Conservation (phyloP, 169 alveolate species). For the Eimeria necatrix region DNA sequence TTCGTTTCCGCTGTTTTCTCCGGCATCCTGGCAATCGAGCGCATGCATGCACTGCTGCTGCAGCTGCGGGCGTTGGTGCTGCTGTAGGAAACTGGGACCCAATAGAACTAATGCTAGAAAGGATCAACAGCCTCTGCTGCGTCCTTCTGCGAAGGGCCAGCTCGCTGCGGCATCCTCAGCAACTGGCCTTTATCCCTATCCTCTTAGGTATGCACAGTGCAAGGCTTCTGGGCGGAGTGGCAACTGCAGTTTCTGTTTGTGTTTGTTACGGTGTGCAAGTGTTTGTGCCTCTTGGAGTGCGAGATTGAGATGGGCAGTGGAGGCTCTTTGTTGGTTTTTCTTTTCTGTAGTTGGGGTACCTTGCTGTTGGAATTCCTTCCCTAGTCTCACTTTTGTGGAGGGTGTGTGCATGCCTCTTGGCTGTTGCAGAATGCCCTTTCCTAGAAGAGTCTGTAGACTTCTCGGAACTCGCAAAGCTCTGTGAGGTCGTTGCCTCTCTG, state of each 20-base stretch:
- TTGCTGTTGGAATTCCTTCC: no score
- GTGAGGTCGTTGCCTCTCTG: slow-evolving; percentile 29
- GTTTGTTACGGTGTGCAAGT: no score
- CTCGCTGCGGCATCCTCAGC: slow-evolving; percentile 37
- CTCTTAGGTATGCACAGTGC: slow-evolving; percentile 21
- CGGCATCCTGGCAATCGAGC: no score
- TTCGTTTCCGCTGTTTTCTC: background rate
- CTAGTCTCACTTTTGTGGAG: background rate
- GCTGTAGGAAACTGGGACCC: slow-evolving; percentile 35
- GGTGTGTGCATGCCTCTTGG: background rate
- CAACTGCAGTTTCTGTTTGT: no score
- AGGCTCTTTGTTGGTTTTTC: no score
- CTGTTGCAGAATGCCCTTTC: slow-evolving; percentile 35
- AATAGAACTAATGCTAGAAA: background rate
- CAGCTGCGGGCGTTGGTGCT: slow-evolving; percentile 20
- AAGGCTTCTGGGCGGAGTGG: background rate
- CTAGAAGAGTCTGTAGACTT: background rate
- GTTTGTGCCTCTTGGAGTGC: no score
- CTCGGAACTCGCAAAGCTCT: background rate
- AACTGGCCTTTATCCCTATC: slow-evolving; percentile 6
- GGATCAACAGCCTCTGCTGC: slow-evolving; percentile 20
- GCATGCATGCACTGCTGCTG: background rate
- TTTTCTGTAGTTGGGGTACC: no score
- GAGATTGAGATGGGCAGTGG: no score
- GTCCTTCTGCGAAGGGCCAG: background rate